Evolutionary conservation across 2,329 filamentous ascomycete genomes (phyloP), one percentile per base, ranked within the genome.

Genomic region (Cladophialophora yegresii): DNA sequence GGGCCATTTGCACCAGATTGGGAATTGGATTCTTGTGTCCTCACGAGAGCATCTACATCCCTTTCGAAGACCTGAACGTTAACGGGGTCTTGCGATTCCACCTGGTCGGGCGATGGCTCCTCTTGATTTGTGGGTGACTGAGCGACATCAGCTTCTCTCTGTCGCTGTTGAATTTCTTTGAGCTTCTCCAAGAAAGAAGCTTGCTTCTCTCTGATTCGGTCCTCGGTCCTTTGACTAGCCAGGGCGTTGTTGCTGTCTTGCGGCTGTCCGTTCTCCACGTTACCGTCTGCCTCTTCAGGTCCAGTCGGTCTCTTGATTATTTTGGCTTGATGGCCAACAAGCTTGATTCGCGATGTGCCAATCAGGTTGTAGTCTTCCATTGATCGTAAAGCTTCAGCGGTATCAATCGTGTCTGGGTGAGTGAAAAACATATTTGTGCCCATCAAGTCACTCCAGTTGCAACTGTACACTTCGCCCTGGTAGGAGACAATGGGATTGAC

Each of bases 351-450:
- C 66, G 87, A 88, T 40, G 87, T 85, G n/a, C 85, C 88, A 3
- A 96, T 79, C 4, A 96, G 80, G 73, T 93, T 89, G 43, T 91
- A 86, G 26, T 85, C 83, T 23, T 84, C 81, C 3, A 64, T 67
- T 13, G 65, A 67, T 30, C 36, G 60, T 13, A 66, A 28, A 16
- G 61, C 58, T 73, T 71, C 23, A 72, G 72, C 57, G 68, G 71
- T 23, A 70, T 73, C 59, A 75, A 33, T 80, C 78, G n/a, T 82
- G 83, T 45, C 84, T 76, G 81, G 83, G 16, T 77, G 77, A 1
- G 82, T 83, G 71, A 97, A 89, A 49, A 96, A 84, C 68, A 93
- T 80, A 70, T 96, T 91, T 0, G 92, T 96, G 40, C 93, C 93
- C 50, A 96, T 85, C 65, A 92, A 89, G 66, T 90, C 87, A 10